phyloP scores from a whole-genome alignment of 2,329 filamentous ascomycete species.

The Aurifilum marmelostoma region DNA sequence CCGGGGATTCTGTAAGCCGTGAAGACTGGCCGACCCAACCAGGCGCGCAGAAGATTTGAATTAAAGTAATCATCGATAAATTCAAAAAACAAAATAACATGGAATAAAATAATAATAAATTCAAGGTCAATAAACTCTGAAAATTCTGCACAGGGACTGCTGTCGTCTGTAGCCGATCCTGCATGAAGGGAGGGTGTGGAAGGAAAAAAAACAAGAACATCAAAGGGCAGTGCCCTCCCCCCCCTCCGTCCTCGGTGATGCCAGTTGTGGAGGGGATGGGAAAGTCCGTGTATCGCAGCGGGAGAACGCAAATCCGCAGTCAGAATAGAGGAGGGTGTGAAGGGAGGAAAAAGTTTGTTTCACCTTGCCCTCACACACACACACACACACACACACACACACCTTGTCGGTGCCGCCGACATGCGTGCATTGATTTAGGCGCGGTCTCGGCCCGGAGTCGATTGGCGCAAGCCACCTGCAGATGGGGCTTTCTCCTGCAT shows the following conservation, averaged over 20 bases:
- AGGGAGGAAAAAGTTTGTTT: neutral
- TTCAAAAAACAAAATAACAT: no score
- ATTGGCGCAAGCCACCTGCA: constrained; percentile 1
- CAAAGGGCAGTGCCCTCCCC: no score
- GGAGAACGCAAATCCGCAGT: neutral
- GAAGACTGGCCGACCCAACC: neutral
- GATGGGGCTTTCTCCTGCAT: neutral
- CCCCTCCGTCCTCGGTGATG: no score
- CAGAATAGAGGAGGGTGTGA: neutral
- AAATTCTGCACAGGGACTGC: neutral
- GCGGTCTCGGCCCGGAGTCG: neutral
- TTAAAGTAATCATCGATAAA: no score
- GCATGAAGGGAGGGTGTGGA: no score
- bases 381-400: no score
- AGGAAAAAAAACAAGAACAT: neutral
- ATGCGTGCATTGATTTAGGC: neutral
- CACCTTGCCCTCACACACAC: neutral
- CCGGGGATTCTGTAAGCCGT: constrained; percentile 13
- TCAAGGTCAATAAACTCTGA: neutral
- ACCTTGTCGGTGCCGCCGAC: constrained; percentile 4
- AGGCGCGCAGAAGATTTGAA: constrained; percentile 4
- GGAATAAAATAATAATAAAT: neutral
- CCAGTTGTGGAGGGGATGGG: neutral
- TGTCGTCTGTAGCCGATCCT: neutral
- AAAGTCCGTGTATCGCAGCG: neutral